Base-by-base conservation (phyloP, 345 rosid species). In the Murraya koenigii region DNA sequence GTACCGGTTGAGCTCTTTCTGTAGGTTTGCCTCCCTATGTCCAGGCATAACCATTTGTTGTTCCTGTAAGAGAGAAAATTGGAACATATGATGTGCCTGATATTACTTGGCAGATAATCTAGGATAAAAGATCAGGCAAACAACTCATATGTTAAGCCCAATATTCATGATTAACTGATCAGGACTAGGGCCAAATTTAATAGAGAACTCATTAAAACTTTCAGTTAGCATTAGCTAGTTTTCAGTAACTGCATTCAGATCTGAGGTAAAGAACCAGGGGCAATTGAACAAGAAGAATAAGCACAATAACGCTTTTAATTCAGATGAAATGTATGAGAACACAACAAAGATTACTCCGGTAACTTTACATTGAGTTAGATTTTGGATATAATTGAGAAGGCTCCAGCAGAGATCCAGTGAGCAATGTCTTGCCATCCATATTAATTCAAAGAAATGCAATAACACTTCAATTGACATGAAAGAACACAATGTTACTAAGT, bases 1-100 rank as follows among this genome's bases (percentile, higher is more conserved):
- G 79, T 93, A 93, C 47, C 97, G 89, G 83, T 90, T 91, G 77
- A 93, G 78, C 84, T 93, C 96, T 79, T 93, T 91, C 78, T 91
- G 95, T 8, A 93, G 81, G 87, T 91, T 93, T n/a, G 96, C 90
- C 69, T 93, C 97, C 61, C 97, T 87, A 66, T 93, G 97, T 49
- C 97, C 96, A 0, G 97, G 97, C 97, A 93, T 93, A 80, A 93
- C 95, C 97, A 93, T 93, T 91, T 93, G 97, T 90, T 93, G 97
- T 84, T 93, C 97, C 97, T 93, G 78, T 38, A 36, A 56, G 13
- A n/a, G 41, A 61, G 14, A 23, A 68, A 26, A 23, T 38, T 20
- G 15, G 32, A 26, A 26, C 35, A 76, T 10, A 58, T 8, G 15
- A 28, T 54, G 28, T 19, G 20, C 52, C 13, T 17, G 15, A 6